Conservation (phyloP, 345 rosid species). For the Leavenworthia alabamica region DNA sequence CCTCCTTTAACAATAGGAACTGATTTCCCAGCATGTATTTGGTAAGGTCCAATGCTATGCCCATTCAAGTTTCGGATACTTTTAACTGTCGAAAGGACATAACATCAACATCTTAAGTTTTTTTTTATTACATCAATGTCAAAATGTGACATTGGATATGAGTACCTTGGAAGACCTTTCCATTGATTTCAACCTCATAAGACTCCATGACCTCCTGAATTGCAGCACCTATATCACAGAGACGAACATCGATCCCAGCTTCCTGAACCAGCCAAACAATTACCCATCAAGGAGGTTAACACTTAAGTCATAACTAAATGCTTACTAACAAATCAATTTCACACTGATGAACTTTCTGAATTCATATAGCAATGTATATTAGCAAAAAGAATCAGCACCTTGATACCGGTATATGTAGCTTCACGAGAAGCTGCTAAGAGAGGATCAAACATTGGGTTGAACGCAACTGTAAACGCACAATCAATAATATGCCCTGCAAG, state of each 20-base stretch:
- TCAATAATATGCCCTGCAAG: slow-evolving; percentile 77
- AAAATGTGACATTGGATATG: background rate
- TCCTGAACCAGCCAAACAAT: slow-evolving; percentile 43
- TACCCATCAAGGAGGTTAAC: background rate
- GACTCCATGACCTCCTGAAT: slow-evolving; percentile 99
- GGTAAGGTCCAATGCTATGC: slow-evolving; percentile 84
- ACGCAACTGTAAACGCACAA: slow-evolving; percentile 97
- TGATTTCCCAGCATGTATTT: slow-evolving; percentile 92
- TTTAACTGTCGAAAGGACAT: slow-evolving; percentile 50
- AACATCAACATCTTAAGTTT: background rate
- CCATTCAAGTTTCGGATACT: slow-evolving; percentile 91
- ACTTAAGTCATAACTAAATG: background rate
- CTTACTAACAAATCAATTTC: background rate
- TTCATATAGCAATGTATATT: background rate
- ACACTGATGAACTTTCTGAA: background rate
- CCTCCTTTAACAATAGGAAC: slow-evolving; percentile 97
- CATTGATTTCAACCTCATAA: slow-evolving; percentile 93
- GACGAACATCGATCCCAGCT: slow-evolving; percentile 93
- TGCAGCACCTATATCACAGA: slow-evolving; percentile 95
- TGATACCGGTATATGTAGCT: slow-evolving; percentile 93
- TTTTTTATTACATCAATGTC: background rate
- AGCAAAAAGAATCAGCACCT: slow-evolving; percentile 39
- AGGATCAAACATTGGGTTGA: slow-evolving; percentile 92
- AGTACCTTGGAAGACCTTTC: slow-evolving; percentile 85
- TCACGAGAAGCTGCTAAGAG: slow-evolving; percentile 90